These are phyloP conservation scores for Fusarium annulatum DNA, from an alignment of 2,329 filamentous ascomycete genomes.

Conservation along the genomic window DNA sequence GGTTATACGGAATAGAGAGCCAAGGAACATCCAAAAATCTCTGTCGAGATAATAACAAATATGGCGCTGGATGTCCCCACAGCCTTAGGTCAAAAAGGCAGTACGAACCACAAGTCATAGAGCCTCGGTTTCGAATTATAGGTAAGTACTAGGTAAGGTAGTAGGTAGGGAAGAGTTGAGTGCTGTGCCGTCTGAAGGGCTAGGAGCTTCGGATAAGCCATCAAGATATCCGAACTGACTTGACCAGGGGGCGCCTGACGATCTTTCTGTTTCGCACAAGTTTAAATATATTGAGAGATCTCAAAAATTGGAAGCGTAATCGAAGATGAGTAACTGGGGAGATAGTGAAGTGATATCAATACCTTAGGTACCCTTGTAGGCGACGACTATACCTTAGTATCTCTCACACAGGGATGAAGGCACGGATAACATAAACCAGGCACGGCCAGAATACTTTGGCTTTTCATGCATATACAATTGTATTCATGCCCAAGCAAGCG, in stretches of 20 bases:
- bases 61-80: background rate
- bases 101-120: background rate
- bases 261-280: background rate
- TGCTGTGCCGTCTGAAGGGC: background rate
- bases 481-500: background rate
- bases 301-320: background rate
- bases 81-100: background rate
- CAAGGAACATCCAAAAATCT: background rate
- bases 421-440: background rate
- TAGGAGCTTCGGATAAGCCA: constrained; percentile 9
- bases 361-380: background rate
- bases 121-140: background rate
- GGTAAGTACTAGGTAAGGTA: background rate
- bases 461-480: background rate
- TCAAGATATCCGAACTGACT: background rate
- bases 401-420: background rate
- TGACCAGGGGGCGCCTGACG: background rate
- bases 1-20: background rate
- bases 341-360: background rate
- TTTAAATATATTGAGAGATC: background rate
- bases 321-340: background rate
- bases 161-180: background rate
- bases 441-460: background rate
- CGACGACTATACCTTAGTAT: background rate
- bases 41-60: background rate